These are phyloP conservation scores for Aspergillus uvarum DNA, from an alignment of 2,329 filamentous ascomycete genomes.

Conservation along the genomic window DNA sequence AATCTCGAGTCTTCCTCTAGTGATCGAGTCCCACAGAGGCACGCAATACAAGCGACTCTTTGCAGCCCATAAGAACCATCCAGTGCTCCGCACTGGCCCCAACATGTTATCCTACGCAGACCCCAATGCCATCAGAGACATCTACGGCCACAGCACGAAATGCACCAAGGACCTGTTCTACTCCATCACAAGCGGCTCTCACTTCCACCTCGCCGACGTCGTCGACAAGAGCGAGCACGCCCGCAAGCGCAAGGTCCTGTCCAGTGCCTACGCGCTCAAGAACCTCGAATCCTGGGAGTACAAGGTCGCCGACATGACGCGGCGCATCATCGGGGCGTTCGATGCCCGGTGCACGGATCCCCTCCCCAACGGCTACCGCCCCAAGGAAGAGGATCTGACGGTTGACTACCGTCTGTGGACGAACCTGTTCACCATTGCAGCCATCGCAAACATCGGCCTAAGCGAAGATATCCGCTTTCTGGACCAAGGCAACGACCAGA, in stretches of 20 bases:
- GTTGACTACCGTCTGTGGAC: slow-evolving; percentile 40
- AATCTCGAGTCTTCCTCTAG: slow-evolving; percentile 16
- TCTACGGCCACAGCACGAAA: slow-evolving; percentile 40
- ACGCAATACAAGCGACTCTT: slow-evolving; percentile 20
- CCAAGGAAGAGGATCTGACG: slow-evolving; percentile 25
- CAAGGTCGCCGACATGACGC: slow-evolving; percentile 41
- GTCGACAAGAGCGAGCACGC: slow-evolving; percentile 41
- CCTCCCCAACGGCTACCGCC: slow-evolving; percentile 4
- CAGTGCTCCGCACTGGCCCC: slow-evolving; percentile 21
- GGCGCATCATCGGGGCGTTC: slow-evolving; percentile 34
- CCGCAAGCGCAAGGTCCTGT: slow-evolving; percentile 41
- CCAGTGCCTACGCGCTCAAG: slow-evolving; percentile 41
- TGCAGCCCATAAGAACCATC: slow-evolving; percentile 24
- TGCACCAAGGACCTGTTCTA: slow-evolving; percentile 34
- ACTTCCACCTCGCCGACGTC: slow-evolving; percentile 40
- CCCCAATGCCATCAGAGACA: slow-evolving; percentile 30
- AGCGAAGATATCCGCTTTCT: slow-evolving; percentile 39
- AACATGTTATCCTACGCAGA: slow-evolving; percentile 18
- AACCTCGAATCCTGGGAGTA: slow-evolving; percentile 44
- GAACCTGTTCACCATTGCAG: slow-evolving; percentile 39
- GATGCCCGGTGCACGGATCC: slow-evolving; percentile 34
- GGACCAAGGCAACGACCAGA: slow-evolving; percentile 34
- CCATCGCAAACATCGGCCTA: slow-evolving; percentile 42
- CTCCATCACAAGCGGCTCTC: slow-evolving; percentile 27
- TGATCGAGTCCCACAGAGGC: slow-evolving; percentile 24